Evolutionary conservation across 495 filamentous ascomycete species (phyloP).

Genomic region (Tetracladium marchalianum): DNA sequence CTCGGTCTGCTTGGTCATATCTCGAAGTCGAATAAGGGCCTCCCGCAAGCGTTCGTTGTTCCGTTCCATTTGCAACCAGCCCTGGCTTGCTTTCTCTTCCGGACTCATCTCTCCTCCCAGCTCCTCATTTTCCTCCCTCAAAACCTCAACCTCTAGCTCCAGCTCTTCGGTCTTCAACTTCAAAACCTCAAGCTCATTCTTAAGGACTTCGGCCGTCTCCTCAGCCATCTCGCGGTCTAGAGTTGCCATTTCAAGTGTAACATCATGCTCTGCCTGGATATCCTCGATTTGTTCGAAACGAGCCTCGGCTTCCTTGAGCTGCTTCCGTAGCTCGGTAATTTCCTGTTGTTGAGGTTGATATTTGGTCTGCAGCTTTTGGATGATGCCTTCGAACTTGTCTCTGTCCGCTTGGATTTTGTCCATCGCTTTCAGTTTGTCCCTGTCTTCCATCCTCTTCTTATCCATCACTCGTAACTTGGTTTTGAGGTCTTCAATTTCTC

Average conservation of each 20-base stretch:
- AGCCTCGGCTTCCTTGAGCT: constrained; percentile 64
- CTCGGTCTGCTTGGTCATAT: constrained; percentile 80
- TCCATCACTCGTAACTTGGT: constrained; percentile 70
- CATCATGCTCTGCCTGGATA: constrained; percentile 73
- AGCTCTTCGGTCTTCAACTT: constrained; percentile 71
- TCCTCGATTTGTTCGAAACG: constrained; percentile 57
- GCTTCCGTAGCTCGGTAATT: constrained; percentile 60
- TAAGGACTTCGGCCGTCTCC: constrained; percentile 73
- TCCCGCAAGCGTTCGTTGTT: constrained; percentile 83
- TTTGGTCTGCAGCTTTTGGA: constrained; percentile 85
- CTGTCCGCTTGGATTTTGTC: constrained; percentile 71
- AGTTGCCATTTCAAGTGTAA: constrained; percentile 74
- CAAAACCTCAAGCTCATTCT: constrained; percentile 70
- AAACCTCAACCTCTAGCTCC: constrained; percentile 75
- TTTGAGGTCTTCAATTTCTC: constrained; percentile 72
- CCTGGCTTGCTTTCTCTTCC: constrained; percentile 76
- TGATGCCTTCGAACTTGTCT: constrained; percentile 79
- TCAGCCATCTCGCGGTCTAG: constrained; percentile 96
- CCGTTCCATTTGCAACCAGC: constrained; percentile 85
- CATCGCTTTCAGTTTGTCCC: constrained; percentile 74
- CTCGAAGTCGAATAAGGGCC: constrained; percentile 72
- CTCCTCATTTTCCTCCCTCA: constrained; percentile 81
- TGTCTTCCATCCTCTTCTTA: constrained; percentile 72
- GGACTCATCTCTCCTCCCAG: constrained; percentile 73
- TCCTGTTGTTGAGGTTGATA: constrained; percentile 82